Evolutionary conservation across 129 eudicot species (phyloP).

Genomic region (Artemisia annua): DNA sequence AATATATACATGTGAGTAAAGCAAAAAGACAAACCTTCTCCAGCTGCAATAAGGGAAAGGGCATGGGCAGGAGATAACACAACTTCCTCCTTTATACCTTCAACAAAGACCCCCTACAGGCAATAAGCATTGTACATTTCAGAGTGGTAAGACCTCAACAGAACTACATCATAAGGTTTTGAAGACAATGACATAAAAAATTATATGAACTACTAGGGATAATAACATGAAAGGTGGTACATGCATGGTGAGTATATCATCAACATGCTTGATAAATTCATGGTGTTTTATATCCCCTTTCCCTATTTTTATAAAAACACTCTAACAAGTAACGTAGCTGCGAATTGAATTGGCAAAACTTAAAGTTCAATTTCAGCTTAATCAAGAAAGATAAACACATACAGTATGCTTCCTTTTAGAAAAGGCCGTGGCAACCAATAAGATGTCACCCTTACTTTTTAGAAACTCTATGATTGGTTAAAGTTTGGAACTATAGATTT

Average conservation of each 20-base stretch:
- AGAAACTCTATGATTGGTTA: too few relatives aligned
- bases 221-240: not conserved
- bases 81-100: constrained; percentile 97
- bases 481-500: too few relatives aligned
- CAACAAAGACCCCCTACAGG: constrained; percentile 86
- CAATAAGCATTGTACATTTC: constrained; percentile 18
- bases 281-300: constrained; percentile 1
- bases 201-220: not conserved
- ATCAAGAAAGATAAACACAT: too few relatives aligned
- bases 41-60: constrained; percentile 94
- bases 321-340: not conserved
- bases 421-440: too few relatives aligned
- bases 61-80: constrained; percentile 98
- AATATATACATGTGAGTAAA: constrained; percentile 14
- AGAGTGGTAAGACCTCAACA: constrained; percentile 12
- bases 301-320: not conserved
- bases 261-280: not conserved
- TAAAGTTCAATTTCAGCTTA: too few relatives aligned
- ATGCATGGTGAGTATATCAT: constrained; percentile 1
- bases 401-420: too few relatives aligned
- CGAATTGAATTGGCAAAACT: too few relatives aligned
- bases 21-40: constrained; percentile 66
- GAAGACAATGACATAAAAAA: constrained; percentile 6
- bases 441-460: too few relatives aligned
- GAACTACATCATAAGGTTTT: constrained; percentile 16